These are phyloP conservation scores for Tricholoma flavovirens DNA, from an alignment of 768 basidiomycete species.

Conservation along the genomic window DNA sequence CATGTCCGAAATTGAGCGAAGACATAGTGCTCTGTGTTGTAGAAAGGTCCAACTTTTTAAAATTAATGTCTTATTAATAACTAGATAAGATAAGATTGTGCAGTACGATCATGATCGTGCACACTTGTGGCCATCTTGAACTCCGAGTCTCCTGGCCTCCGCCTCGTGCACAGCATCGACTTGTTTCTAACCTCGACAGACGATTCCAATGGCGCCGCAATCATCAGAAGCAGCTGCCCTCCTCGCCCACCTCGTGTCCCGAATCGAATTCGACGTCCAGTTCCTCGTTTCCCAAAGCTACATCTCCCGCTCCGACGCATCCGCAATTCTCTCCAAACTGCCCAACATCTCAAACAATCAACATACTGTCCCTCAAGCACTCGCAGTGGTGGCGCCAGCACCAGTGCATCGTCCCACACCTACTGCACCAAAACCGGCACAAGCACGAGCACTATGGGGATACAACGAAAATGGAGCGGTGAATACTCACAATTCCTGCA, in stretches of 20 bases:
- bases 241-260: conserved; percentile 43
- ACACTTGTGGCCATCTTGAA: too few species aligned
- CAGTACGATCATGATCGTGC: too few species aligned
- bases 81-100: too few species aligned
- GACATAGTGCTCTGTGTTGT: too few species aligned
- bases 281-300: conserved; percentile 47
- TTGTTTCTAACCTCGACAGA: too few species aligned
- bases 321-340: conserved; percentile 41
- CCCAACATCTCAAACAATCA: conserved; percentile 14
- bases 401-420: conserved; percentile 1
- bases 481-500: conserved; percentile 8
- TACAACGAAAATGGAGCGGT: conserved; percentile 60
- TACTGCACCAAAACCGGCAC: conserved; percentile 17
- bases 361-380: not conserved
- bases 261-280: conserved; percentile 50
- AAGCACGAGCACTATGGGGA: conserved; percentile 54
- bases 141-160: too few species aligned
- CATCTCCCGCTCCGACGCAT: conserved; percentile 40
- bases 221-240: conserved; percentile 5
- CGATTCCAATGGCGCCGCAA: not conserved
- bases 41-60: too few species aligned
- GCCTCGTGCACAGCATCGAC: too few species aligned
- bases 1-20: too few species aligned
- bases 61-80: too few species aligned
- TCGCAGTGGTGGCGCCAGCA: conserved; percentile 3